These are phyloP conservation scores for Trichoderma pleuroti DNA, from an alignment of 2,329 filamentous ascomycete species.

Conservation along the genomic window DNA sequence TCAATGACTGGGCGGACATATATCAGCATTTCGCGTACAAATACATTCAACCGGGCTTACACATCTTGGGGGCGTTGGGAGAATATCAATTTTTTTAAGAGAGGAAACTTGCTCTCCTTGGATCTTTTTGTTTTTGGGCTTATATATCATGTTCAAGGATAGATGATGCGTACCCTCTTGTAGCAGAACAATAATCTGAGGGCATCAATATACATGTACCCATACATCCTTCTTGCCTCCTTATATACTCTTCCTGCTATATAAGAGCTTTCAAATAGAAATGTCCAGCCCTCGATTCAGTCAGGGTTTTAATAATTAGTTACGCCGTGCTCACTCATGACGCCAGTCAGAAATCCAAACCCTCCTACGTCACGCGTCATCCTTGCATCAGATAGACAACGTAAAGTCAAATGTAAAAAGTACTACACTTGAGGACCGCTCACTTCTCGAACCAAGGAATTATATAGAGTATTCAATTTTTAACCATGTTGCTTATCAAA, in stretches of 20 bases:
- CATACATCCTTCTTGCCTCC: not conserved
- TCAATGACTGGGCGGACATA: not conserved
- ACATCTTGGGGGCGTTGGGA: not conserved
- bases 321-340: not conserved
- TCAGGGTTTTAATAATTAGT: not conserved
- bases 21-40: not conserved
- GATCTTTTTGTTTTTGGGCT: not conserved
- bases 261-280: too few relatives aligned
- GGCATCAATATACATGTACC: not conserved
- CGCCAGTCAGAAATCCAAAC: not conserved
- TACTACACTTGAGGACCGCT: not conserved
- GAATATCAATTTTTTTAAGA: not conserved
- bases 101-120: not conserved
- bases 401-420: too few relatives aligned
- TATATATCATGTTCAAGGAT: not conserved
- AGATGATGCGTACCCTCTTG: not conserved
- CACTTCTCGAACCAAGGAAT: not conserved
- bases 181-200: not conserved
- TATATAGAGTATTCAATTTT: not conserved
- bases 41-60: not conserved
- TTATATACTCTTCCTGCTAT: too few relatives aligned
- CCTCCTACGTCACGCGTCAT: not conserved
- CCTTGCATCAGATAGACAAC: too few relatives aligned
- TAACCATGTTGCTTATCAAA: not conserved
- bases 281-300: not conserved